These are phyloP conservation scores for Calonectria pauciramosa DNA, from an alignment of 2,329 filamentous ascomycete species.

Conservation along the genomic window DNA sequence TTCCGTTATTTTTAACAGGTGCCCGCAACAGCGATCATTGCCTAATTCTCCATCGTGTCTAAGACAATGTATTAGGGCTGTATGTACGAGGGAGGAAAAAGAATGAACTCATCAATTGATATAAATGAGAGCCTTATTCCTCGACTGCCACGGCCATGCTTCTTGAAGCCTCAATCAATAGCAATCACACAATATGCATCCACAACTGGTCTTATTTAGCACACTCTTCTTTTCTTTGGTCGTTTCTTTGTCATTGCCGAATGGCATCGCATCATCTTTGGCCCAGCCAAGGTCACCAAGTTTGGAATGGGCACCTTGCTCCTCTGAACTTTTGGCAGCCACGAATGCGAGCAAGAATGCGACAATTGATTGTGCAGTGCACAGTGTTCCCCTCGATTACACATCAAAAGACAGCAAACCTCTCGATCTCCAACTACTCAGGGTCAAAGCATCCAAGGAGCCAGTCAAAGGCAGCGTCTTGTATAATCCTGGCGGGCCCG, in stretches of 20 bases:
- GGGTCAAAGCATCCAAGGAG: background rate
- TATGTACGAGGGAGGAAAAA: background rate
- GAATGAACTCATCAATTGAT: background rate
- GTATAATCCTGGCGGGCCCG: background rate
- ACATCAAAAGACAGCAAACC: background rate
- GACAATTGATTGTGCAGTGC: background rate
- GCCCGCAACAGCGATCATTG: background rate
- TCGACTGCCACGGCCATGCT: background rate
- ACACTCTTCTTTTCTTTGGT: background rate
- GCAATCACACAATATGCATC: background rate
- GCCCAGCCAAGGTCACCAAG: background rate
- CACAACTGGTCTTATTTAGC: background rate
- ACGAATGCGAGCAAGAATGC: background rate
- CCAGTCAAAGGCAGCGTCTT: background rate
- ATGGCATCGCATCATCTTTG: background rate
- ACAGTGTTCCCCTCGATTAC: background rate
- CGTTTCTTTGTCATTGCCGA: background rate
- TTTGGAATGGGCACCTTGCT: background rate
- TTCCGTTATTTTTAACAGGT: background rate
- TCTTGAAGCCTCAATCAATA: background rate
- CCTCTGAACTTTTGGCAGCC: background rate
- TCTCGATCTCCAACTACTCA: background rate
- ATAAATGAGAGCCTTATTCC: background rate
- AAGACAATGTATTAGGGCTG: background rate
- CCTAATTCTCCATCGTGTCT: background rate